These are phyloP conservation scores for Diplocarpon rosae DNA, from an alignment of 2,329 filamentous ascomycete genomes.

Conservation along the genomic window DNA sequence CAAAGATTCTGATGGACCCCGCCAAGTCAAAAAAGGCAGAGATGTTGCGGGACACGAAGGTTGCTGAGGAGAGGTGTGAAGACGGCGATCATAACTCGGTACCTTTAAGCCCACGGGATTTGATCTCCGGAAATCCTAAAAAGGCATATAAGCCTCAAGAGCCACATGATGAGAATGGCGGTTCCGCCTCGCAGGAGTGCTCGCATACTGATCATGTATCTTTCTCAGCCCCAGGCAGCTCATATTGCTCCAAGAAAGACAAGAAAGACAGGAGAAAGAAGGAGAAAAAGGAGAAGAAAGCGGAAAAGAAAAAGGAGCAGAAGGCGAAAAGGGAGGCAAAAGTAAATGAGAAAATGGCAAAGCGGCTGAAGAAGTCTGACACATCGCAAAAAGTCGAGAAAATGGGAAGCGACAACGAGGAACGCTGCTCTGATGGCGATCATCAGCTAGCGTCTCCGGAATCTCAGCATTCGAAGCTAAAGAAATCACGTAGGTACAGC, in stretches of 20 bases:
- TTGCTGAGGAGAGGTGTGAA: neutral
- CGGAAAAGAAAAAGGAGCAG: neutral
- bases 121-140: neutral
- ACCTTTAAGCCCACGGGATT: neutral
- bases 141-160: no score
- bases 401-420: no score
- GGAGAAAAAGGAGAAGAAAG: neutral
- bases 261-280: neutral
- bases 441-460: no score
- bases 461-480: no score
- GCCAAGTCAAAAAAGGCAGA: neutral
- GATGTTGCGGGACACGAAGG: neutral
- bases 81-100: neutral
- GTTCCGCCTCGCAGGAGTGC: no score
- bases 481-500: no score
- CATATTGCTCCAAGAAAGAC: neutral
- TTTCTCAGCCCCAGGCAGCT: no score
- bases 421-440: no score
- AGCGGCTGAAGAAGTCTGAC: neutral
- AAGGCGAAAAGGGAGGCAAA: neutral
- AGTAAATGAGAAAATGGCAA: neutral
- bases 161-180: no score
- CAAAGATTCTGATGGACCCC: neutral
- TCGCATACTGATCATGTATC: no score
- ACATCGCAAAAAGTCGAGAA: no score